Evolutionary conservation across 768 basidiomycete genomes (phyloP).

Genomic region (Nidularia pulvinata): DNA sequence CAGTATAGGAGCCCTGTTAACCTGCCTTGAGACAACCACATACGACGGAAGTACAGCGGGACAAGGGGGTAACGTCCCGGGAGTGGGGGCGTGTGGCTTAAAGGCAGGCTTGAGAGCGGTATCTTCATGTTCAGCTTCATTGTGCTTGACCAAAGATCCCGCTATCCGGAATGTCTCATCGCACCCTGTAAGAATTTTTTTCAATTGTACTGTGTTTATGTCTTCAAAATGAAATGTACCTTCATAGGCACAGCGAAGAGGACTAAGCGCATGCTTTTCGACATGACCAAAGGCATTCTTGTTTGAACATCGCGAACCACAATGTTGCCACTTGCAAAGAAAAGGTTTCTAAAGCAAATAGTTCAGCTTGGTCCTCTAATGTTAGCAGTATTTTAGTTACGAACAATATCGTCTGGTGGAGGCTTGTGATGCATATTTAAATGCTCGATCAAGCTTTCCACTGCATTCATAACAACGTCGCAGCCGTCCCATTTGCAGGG

Average conservation of each 20-base stretch:
- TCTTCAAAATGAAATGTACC: conserved; percentile 30
- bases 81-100: conserved; percentile 26
- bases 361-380: conserved; percentile 5
- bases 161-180: conserved; percentile 43
- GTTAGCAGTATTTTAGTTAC: not conserved
- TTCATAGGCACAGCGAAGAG: conserved; percentile 46
- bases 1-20: conserved; percentile 45
- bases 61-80: conserved; percentile 27
- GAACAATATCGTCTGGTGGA: not conserved
- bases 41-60: conserved; percentile 51
- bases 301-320: conserved; percentile 39
- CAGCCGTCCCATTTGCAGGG: conserved; percentile 66
- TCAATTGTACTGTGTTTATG: too few species aligned
- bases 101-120: conserved; percentile 27
- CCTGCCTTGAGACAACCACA: conserved; percentile 39
- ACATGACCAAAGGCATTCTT: conserved; percentile 40
- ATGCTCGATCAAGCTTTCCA: conserved; percentile 48
- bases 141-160: conserved; percentile 49
- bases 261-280: conserved; percentile 43
- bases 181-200: conserved; percentile 40
- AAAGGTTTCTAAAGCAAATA: conserved; percentile 27
- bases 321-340: conserved; percentile 57
- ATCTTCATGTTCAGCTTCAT: conserved; percentile 34
- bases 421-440: conserved; percentile 34
- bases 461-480: conserved; percentile 51